phyloP scores from a whole-genome alignment of 2,329 filamentous ascomycete genomes.

The Monosporascus ibericus region DNA sequence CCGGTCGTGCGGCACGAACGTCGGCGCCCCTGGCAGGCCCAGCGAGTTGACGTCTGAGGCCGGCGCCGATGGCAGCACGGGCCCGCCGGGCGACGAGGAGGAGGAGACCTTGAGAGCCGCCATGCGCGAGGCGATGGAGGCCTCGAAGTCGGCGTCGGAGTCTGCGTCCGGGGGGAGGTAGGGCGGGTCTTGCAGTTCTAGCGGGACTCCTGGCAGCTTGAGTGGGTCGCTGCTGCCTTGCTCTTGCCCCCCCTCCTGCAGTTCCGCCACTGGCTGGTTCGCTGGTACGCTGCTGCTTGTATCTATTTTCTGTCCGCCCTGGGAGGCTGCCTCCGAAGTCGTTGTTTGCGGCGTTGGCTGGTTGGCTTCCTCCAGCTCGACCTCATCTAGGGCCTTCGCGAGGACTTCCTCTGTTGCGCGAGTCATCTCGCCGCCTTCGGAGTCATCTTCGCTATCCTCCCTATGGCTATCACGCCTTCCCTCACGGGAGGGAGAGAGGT shows the following conservation, averaged over 20 bases:
- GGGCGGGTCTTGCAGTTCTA: constrained; percentile 32
- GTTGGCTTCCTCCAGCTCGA: constrained; percentile 27
- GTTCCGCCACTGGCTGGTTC: background rate
- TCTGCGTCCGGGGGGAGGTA: constrained; percentile 10
- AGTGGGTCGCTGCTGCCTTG: constrained; percentile 20
- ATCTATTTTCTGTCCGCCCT: constrained; percentile 2
- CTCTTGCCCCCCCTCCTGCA: background rate
- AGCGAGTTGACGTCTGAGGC: background rate
- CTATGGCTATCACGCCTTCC: background rate
- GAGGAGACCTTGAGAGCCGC: constrained; percentile 40
- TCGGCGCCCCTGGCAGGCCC: background rate
- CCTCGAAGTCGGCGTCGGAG: constrained; percentile 30
- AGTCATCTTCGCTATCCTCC: constrained; percentile 27
- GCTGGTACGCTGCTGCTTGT: background rate
- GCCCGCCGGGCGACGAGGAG: constrained; percentile 1
- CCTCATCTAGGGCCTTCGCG: constrained; percentile 40
- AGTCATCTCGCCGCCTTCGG: constrained; percentile 45
- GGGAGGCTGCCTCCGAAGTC: background rate
- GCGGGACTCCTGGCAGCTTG: constrained; percentile 41
- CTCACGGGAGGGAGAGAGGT: background rate
- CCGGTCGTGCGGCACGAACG: constrained; percentile 23
- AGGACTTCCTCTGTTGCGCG: constrained; percentile 39
- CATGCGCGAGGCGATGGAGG: constrained; percentile 46
- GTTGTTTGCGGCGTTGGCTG: constrained; percentile 6
- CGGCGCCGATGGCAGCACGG: constrained; percentile 16